phyloP scores from a whole-genome alignment of 805 yeast genomes.

The Suhomyces vadensis region DNA sequence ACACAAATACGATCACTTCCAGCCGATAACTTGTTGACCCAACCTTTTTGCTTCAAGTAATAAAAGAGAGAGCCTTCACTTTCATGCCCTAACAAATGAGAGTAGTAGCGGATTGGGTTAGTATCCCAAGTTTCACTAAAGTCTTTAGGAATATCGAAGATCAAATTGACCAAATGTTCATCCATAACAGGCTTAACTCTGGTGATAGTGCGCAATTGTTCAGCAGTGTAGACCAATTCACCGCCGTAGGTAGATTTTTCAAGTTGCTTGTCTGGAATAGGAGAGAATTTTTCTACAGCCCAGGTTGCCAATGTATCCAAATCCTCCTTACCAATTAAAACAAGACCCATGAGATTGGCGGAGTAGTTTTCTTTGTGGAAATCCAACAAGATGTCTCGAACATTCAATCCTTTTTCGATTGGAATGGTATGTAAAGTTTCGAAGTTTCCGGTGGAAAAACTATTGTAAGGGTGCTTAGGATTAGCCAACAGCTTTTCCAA shows the following conservation, averaged over 20 bases:
- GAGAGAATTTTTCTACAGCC: constrained; percentile 66
- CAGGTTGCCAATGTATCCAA: constrained; percentile 69
- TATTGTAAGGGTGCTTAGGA: constrained; percentile 76
- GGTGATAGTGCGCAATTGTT: constrained; percentile 55
- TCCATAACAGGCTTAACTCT: constrained; percentile 84
- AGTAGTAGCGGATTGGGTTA: constrained; percentile 67
- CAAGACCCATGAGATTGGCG: constrained; percentile 85
- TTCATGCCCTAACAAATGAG: constrained; percentile 92
- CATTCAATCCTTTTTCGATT: constrained; percentile 57
- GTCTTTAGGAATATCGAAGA: constrained; percentile 77
- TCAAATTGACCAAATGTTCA: constrained; percentile 60
- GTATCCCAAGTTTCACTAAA: constrained; percentile 58
- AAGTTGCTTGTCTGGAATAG: constrained; percentile 54
- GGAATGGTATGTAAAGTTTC: constrained; percentile 74
- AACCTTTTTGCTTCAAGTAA: constrained; percentile 64
- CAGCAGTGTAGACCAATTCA: constrained; percentile 48
- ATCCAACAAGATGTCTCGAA: constrained; percentile 75
- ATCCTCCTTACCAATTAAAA: constrained; percentile 78
- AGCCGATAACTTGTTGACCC: constrained; percentile 78
- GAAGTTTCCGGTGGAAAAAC: constrained; percentile 88
- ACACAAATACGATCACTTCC: constrained; percentile 68
- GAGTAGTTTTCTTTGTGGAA: constrained; percentile 76
- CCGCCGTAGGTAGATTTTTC: constrained; percentile 45
- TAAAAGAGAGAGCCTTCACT: constrained; percentile 81
- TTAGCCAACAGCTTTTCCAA: constrained; percentile 74